Conservation (phyloP, 2,329 filamentous ascomycete species). For the Trichoderma oligosporum region DNA sequence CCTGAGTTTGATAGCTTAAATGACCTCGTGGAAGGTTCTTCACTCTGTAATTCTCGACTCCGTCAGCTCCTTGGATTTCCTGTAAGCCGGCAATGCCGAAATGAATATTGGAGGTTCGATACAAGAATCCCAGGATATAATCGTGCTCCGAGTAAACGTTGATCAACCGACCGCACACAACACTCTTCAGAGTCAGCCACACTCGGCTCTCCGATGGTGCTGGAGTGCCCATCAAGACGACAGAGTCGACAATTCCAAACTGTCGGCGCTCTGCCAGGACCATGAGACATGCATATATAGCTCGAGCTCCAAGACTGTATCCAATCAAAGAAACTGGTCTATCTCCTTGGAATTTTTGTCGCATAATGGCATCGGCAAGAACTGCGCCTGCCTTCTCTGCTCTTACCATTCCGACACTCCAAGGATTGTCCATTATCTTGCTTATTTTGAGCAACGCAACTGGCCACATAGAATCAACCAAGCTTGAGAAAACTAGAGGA, state of each 20-base stretch:
- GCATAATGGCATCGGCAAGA: slow-evolving; percentile 78
- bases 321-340: slow-evolving; percentile 76
- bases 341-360: slow-evolving; percentile 73
- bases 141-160: slow-evolving; percentile 89
- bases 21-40: slow-evolving; percentile 65
- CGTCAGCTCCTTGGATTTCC: slow-evolving; percentile 61
- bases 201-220: slow-evolving; percentile 66
- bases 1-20: slow-evolving; percentile 64
- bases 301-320: slow-evolving; percentile 75
- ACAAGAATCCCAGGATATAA: slow-evolving; percentile 83
- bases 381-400: slow-evolving; percentile 68
- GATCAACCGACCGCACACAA: slow-evolving; percentile 78
- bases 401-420: slow-evolving; percentile 69
- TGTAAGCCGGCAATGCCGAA: slow-evolving; percentile 83
- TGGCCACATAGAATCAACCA: slow-evolving; percentile 61
- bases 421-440: slow-evolving; percentile 77
- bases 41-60: slow-evolving; percentile 65
- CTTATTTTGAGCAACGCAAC: slow-evolving; percentile 61
- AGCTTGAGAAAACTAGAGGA: slow-evolving; percentile 47
- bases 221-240: slow-evolving; percentile 78
- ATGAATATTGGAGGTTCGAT: slow-evolving; percentile 75
- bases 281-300: slow-evolving; percentile 81
- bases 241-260: slow-evolving; percentile 83
- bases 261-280: slow-evolving; percentile 73
- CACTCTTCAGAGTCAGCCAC: slow-evolving; percentile 74